Conservation (phyloP, 495 filamentous ascomycete genomes). For the Penicillium nucicola region DNA sequence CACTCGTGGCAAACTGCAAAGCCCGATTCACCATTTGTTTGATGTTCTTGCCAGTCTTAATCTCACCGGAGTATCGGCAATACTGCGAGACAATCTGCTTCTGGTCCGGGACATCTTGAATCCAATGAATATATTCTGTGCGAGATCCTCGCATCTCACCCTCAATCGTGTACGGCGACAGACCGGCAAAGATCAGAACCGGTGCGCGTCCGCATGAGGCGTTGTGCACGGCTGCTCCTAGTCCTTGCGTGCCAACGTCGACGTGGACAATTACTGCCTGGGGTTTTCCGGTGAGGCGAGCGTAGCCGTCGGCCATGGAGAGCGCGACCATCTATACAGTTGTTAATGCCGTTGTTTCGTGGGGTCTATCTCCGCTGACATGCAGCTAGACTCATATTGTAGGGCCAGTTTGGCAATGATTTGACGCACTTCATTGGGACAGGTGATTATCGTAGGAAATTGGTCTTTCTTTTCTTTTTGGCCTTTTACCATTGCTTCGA, state of each 20-base stretch:
- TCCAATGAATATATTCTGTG: conserved; percentile 97
- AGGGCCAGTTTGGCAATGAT: neutral
- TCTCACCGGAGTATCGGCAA: conserved; percentile 86
- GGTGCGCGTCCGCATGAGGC: conserved; percentile 82
- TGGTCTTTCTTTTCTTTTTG: conserved; percentile 59
- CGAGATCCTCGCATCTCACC: conserved; percentile 85
- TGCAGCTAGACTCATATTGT: neutral
- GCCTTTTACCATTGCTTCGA: conserved; percentile 95
- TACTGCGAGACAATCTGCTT: conserved; percentile 90
- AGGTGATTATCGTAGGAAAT: conserved; percentile 88
- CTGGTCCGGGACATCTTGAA: conserved; percentile 94
- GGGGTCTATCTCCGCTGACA: neutral
- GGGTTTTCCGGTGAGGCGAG: conserved; percentile 77
- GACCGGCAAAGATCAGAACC: conserved; percentile 85
- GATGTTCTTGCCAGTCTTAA: conserved; percentile 88
- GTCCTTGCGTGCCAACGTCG: conserved; percentile 91
- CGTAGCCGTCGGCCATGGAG: conserved; percentile 95
- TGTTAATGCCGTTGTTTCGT: conserved; percentile 6
- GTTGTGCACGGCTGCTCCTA: conserved; percentile 91
- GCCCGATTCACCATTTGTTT: conserved; percentile 96
- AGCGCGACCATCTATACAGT: conserved; percentile 83
- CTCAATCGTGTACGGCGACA: conserved; percentile 86
- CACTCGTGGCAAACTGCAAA: conserved; percentile 77
- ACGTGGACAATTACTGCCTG: conserved; percentile 96
- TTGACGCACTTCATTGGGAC: conserved; percentile 69